Base-by-base conservation (phyloP, 1,284 basidiomycete species). In the Leccinum subrobustum region DNA sequence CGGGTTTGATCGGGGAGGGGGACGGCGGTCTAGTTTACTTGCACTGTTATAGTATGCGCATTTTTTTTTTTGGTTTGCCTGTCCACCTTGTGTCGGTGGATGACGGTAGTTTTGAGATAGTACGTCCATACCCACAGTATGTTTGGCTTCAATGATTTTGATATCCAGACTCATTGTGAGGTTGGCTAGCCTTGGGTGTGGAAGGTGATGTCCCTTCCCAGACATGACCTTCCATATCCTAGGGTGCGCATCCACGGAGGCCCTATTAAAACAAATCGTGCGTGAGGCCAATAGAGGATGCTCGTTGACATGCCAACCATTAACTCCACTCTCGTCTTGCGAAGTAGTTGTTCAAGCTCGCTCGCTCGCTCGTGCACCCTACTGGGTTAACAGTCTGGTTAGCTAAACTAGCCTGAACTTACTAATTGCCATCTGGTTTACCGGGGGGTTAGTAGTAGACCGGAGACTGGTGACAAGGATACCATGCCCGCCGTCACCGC, bases 31-130 rank as follows among this genome's bases (percentile, higher is more conserved):
- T 31, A 23, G 7, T 3, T 48, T 59, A 59, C 39, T 3, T 59
- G 55, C 58, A 63, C 48, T 14, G 1, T 52, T 61, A 56, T 62
- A 47, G 4, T 50, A 20, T 47, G 42, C 42, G 6, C 18, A 6
- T 18, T 6, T 20, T 20, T 20, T 18, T 6, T 20, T 20, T 20
- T 20, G 20, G 9, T 44, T 44, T 9, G 18, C 18, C 11, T 44
- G 9, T 42, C 18, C 18, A 7, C 42, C 18, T 20, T 20, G 9
- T 4, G 42, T 47, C 11, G 18, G 42, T 20, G 42, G 18, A 47
- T 20, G 42, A 20, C 3, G 14, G 11, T 44, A 44, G 42, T 44
- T 20, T 42, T n/a, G 4, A n/a, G n/a, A 44, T 18, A 33, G 31
- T 12, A 18, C 18, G 3, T 20, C 42, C 3, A 20, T 47, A 47